Conservation (phyloP, 2,329 filamentous ascomycete genomes). For the Dactylellina cionopaga region DNA sequence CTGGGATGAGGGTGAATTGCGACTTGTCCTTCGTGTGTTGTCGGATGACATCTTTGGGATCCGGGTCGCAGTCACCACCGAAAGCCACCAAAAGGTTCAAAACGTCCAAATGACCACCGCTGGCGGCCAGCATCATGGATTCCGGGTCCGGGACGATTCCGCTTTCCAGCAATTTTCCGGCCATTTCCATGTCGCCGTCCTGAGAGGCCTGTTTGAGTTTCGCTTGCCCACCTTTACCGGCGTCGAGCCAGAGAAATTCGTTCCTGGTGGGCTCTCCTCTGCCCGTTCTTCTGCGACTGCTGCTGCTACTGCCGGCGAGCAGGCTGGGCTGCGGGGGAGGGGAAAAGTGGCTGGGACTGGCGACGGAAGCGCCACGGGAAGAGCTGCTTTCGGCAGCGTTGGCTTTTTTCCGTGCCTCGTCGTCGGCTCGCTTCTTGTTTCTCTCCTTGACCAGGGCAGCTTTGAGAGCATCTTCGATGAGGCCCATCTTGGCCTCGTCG, state of each 20-base stretch:
- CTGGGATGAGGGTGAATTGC: slow-evolving; percentile 63
- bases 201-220: slow-evolving; percentile 60
- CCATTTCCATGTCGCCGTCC: slow-evolving; percentile 61
- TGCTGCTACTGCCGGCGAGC: slow-evolving; percentile 27
- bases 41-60: slow-evolving; percentile 61
- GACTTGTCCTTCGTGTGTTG: slow-evolving; percentile 54
- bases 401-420: slow-evolving; percentile 54
- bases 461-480: slow-evolving; percentile 74
- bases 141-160: slow-evolving; percentile 74
- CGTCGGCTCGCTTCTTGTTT: slow-evolving; percentile 56
- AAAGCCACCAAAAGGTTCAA: slow-evolving; percentile 79
- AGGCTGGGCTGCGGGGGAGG: slow-evolving; percentile 54
- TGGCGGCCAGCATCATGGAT: slow-evolving; percentile 87
- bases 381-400: slow-evolving; percentile 56
- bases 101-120: slow-evolving; percentile 88
- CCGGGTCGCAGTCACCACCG: slow-evolving; percentile 69
- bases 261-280: slow-evolving; percentile 57
- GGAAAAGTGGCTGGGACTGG: slow-evolving; percentile 56
- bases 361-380: slow-evolving; percentile 56
- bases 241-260: slow-evolving; percentile 57
- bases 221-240: slow-evolving; percentile 56
- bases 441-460: slow-evolving; percentile 63
- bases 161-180: slow-evolving; percentile 56
- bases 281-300: slow-evolving; percentile 54
- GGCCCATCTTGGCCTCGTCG: slow-evolving; percentile 71